A percentile compares a stretch with the other conserved stretches of the same genome.
phyloP scores from a whole-genome alignment of 2,329 filamentous ascomycete species.

The Fusarium chaquense region DNA sequence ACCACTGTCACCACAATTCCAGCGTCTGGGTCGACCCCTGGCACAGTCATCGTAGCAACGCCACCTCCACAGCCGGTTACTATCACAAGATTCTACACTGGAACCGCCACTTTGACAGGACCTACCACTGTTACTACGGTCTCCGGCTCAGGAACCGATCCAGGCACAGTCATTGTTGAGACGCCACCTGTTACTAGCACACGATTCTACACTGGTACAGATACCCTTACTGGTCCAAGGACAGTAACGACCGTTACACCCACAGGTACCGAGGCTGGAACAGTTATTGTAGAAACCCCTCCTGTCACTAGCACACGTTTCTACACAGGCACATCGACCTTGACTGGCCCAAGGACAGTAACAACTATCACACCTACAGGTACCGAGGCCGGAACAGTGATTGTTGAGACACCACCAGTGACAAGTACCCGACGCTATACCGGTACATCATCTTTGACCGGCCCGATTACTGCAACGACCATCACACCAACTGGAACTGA shows the following conservation, averaged over 20 bases:
- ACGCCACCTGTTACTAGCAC: not conserved
- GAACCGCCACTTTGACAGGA: not conserved
- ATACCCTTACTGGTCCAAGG: not conserved
- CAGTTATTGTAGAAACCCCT: not conserved
- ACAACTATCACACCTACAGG: not conserved
- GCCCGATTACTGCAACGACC: not conserved
- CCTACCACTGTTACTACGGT: not conserved
- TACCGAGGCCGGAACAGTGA: not conserved
- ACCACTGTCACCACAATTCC: not conserved
- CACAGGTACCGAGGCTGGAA: not conserved
- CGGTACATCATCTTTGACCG: conserved; percentile 4
- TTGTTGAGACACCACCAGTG: not conserved
- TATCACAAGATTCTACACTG: not conserved
- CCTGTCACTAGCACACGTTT: not conserved
- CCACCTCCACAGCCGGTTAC: not conserved
- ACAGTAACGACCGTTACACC: not conserved
- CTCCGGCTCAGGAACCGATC: not conserved
- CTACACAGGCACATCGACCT: not conserved
- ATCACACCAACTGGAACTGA: conserved; percentile 3
- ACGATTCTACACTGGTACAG: not conserved
- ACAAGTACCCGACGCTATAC: conserved; percentile 8
- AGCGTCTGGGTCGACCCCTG: not conserved
- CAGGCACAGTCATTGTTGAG: not conserved
- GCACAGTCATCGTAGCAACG: conserved; percentile 1
- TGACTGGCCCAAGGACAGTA: not conserved